phyloP scores from a whole-genome alignment of 257 asterid genomes.

The Scutellaria barbata region DNA sequence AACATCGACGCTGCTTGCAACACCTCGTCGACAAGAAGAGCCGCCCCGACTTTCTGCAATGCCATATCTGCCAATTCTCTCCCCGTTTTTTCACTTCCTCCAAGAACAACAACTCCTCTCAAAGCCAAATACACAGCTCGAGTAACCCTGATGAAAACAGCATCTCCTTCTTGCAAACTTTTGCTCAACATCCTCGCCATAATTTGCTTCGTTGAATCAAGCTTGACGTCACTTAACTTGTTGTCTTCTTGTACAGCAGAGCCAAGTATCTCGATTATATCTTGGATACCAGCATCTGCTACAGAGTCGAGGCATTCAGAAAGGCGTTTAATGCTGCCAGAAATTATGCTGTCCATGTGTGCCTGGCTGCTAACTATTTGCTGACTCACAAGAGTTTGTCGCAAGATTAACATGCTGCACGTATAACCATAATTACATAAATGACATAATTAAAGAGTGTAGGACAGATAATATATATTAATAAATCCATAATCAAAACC shows the following conservation, averaged over 20 bases:
- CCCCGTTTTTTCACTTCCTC: slow-evolving; percentile 60
- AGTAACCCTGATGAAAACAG: slow-evolving; percentile 63
- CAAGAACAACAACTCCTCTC: slow-evolving; percentile 69
- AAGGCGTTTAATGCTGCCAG: slow-evolving; percentile 51
- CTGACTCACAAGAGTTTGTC: slow-evolving; percentile 71
- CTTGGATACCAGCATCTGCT: slow-evolving; percentile 68
- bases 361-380: slow-evolving; percentile 52
- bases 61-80: slow-evolving; percentile 67
- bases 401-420: slow-evolving; percentile 63
- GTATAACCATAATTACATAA: not conserved
- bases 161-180: slow-evolving; percentile 80
- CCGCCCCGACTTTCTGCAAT: slow-evolving; percentile 77
- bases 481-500: slow-evolving; percentile 6
- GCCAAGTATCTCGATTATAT: slow-evolving; percentile 54
- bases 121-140: slow-evolving; percentile 61
- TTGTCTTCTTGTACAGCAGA: slow-evolving; percentile 41
- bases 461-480: too few species aligned
- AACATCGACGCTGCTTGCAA: slow-evolving; percentile 57
- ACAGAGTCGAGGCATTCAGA: slow-evolving; percentile 59
- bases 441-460: not conserved
- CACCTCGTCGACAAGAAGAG: slow-evolving; percentile 54
- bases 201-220: slow-evolving; percentile 56
- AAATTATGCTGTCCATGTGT: slow-evolving; percentile 59
- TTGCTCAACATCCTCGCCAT: slow-evolving; percentile 84
- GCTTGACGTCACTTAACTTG: slow-evolving; percentile 40